These are phyloP conservation scores for Fusarium mexicanum DNA, from an alignment of 2,329 filamentous ascomycete species.

Conservation along the genomic window DNA sequence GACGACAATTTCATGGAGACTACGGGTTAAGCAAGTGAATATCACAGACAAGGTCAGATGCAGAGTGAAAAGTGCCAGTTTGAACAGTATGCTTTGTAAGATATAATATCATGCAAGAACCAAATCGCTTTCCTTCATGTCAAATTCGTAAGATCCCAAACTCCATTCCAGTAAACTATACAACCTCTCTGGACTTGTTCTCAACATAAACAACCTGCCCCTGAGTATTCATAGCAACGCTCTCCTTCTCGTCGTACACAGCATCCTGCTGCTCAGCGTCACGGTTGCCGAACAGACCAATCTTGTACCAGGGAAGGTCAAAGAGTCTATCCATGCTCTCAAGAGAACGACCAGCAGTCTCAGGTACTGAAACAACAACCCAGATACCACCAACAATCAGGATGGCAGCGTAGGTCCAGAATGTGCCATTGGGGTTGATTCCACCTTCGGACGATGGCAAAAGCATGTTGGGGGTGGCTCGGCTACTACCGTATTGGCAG, in stretches of 20 bases:
- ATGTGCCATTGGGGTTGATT: conserved; percentile 12
- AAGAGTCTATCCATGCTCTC: conserved; percentile 22
- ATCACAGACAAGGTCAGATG: background rate
- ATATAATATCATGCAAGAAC: background rate
- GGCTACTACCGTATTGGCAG: conserved; percentile 16
- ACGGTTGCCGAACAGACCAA: conserved; percentile 15
- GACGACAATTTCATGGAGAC: background rate
- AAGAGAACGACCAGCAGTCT: conserved; percentile 13
- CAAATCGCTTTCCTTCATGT: background rate
- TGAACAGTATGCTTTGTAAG: background rate
- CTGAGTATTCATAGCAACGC: background rate
- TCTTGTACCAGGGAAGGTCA: conserved; percentile 19
- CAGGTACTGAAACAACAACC: conserved; percentile 7
- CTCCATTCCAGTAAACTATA: background rate
- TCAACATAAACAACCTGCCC: conserved; percentile 8
- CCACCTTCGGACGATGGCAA: background rate
- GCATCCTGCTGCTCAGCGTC: conserved; percentile 20
- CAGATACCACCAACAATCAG: conserved; percentile 1
- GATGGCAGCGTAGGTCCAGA: conserved; percentile 15
- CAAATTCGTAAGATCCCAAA: background rate
- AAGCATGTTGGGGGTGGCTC: conserved; percentile 15
- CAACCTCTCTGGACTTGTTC: conserved; percentile 5
- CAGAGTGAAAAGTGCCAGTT: fast-evolving
- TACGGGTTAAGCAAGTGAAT: no score
- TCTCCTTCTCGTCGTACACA: conserved; percentile 8